Conservation (phyloP, 768 basidiomycete genomes). For the Amanita phalloides region DNA sequence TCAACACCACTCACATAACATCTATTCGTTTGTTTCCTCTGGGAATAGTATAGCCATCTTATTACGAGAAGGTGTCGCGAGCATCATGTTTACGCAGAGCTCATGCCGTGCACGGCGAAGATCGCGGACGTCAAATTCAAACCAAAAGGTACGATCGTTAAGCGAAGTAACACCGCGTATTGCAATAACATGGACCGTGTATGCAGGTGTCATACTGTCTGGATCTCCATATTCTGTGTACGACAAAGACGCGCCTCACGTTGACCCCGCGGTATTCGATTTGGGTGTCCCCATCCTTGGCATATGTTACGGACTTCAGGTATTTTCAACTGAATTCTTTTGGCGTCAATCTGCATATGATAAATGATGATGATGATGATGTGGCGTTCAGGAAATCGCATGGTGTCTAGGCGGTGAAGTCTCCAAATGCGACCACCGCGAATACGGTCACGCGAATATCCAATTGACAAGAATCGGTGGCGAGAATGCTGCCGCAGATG, state of each 20-base stretch:
- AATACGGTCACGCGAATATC: constrained; percentile 89
- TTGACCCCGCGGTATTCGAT: constrained; percentile 84
- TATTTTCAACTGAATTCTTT: constrained; percentile 18
- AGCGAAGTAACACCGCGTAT: neutral
- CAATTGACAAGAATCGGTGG: constrained; percentile 52
- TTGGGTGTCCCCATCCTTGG: constrained; percentile 88
- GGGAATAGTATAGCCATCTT: constrained; percentile 81
- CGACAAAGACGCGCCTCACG: constrained; percentile 85
- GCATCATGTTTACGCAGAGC: constrained; percentile 93
- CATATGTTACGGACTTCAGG: constrained; percentile 96
- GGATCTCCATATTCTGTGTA: constrained; percentile 99
- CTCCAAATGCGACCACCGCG: constrained; percentile 79
- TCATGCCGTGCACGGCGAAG: constrained; percentile 93
- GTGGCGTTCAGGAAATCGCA: constrained; percentile 69
- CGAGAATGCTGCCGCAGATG: constrained; percentile 42
- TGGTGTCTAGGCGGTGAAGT: constrained; percentile 82
- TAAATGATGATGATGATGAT: neutral
- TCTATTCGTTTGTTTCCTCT: neutral
- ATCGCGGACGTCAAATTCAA: constrained; percentile 83
- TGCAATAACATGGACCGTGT: neutral
- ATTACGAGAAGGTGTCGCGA: constrained; percentile 98
- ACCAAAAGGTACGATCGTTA: constrained; percentile 69
- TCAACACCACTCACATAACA: neutral
- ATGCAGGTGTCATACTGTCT: constrained; percentile 82
- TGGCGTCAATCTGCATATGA: neutral